A percentile compares a stretch with the other conserved stretches of the same genome.
These are phyloP conservation scores for Pigoraptor vietnamica DNA, from an alignment of 78 protist genomes.

Conservation along the genomic window DNA sequence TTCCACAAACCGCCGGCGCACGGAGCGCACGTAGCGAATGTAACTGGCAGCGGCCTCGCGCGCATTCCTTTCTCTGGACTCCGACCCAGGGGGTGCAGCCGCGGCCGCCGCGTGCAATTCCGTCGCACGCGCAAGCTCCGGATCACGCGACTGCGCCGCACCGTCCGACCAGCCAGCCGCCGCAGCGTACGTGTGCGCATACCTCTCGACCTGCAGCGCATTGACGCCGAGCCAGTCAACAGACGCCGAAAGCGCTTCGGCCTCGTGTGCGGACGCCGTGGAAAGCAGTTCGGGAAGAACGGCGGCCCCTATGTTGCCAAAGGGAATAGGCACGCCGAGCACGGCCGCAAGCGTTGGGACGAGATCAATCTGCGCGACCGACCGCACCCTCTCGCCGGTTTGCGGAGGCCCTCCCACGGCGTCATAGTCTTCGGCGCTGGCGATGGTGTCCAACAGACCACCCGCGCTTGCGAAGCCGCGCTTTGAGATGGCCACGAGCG, in stretches of 20 bases:
- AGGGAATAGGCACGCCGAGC: slow-evolving; percentile 85
- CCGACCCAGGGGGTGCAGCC: background rate
- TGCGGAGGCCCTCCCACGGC: background rate
- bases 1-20: background rate
- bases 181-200: background rate
- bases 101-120: background rate
- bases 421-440: background rate
- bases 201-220: background rate
- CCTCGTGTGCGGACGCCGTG: background rate
- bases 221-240: background rate
- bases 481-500: slow-evolving; percentile 33
- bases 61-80: background rate
- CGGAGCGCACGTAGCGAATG: background rate
- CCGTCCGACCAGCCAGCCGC: background rate
- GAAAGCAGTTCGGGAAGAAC: slow-evolving; percentile 8
- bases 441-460: background rate
- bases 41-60: background rate
- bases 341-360: slow-evolving; percentile 69
- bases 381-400: background rate
- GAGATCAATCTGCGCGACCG: slow-evolving; percentile 73
- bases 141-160: background rate
- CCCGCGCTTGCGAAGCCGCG: background rate
- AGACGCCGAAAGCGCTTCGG: too few relatives aligned
- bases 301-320: slow-evolving; percentile 38
- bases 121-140: background rate